These are phyloP conservation scores for Coemansia reversa DNA, from an alignment of 192 early-diverging fungal species.

Conservation along the genomic window DNA sequence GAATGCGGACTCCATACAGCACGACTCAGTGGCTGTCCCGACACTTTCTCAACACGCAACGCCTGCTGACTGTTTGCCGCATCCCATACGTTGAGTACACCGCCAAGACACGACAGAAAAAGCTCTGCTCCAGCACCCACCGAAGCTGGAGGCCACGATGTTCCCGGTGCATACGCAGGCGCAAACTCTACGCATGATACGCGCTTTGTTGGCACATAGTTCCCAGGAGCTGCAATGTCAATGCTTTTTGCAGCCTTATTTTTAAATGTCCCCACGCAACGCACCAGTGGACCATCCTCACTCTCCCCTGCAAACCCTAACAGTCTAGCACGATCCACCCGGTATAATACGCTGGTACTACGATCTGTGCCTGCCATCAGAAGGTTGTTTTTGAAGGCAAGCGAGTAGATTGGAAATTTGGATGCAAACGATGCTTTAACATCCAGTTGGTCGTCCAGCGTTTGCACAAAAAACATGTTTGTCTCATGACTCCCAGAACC, in stretches of 20 bases:
- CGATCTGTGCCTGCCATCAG: conserved; percentile 54
- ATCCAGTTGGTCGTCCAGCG: conserved; percentile 45
- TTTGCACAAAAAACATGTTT: conserved; percentile 57
- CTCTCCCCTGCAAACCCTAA: conserved; percentile 20
- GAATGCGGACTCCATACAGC: conserved; percentile 48
- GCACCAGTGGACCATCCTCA: conserved; percentile 37
- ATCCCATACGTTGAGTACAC: conserved; percentile 54
- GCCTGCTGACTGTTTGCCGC: conserved; percentile 34
- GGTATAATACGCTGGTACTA: conserved; percentile 52
- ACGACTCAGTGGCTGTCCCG: conserved; percentile 35
- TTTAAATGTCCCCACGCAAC: conserved; percentile 50
- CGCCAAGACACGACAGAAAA: conserved; percentile 50
- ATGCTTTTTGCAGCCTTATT: conserved; percentile 53
- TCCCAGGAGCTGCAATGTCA: conserved; percentile 53
- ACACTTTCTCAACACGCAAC: conserved; percentile 43
- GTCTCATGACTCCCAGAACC: conserved; percentile 54
- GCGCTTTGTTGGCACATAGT: conserved; percentile 43
- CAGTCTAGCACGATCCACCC: conserved; percentile 48
- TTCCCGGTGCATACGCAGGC: conserved; percentile 18
- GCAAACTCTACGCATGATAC: conserved; percentile 52
- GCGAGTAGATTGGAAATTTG: conserved; percentile 53
- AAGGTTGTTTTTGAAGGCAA: conserved; percentile 43
- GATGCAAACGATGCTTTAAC: conserved; percentile 57
- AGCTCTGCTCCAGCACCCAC: conserved; percentile 18
- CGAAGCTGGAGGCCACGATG: conserved; percentile 26